Conservation (phyloP, 2,329 filamentous ascomycete species). For the Bipolaris gigantea region DNA sequence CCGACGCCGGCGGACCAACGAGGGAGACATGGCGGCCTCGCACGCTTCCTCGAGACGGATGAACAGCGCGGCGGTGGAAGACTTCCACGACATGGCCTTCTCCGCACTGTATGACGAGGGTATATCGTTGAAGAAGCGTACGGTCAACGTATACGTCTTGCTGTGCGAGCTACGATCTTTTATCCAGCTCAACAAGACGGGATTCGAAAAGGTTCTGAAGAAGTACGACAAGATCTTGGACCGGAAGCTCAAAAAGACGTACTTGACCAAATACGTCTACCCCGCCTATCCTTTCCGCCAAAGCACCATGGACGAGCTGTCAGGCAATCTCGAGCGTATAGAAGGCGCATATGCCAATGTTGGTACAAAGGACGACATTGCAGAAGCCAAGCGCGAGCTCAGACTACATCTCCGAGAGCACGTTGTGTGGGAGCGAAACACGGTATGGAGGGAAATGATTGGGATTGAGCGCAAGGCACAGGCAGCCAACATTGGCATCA, state of each 20-base stretch:
- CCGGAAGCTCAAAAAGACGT: slow-evolving; percentile 73
- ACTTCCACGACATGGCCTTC: slow-evolving; percentile 75
- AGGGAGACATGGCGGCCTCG: slow-evolving; percentile 63
- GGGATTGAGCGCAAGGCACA: slow-evolving; percentile 94
- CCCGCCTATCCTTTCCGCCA: slow-evolving; percentile 79
- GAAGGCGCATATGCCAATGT: slow-evolving; percentile 80
- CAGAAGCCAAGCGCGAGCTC: slow-evolving; percentile 78
- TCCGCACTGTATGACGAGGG: slow-evolving; percentile 69
- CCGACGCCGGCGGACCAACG: slow-evolving; percentile 21
- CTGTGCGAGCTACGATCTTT: slow-evolving; percentile 96
- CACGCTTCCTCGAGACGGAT: slow-evolving; percentile 64
- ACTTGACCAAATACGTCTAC: slow-evolving; percentile 74
- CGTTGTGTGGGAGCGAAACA: slow-evolving; percentile 98
- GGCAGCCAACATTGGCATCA: slow-evolving; percentile 82
- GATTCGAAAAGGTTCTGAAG: slow-evolving; percentile 94
- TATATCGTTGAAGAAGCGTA: slow-evolving; percentile 90
- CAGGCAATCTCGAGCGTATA: slow-evolving; percentile 71
- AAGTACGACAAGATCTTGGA: slow-evolving; percentile 98
- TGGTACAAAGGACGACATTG: slow-evolving; percentile 78
- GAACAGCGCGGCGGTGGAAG: slow-evolving; percentile 69
- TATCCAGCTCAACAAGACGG: slow-evolving; percentile 92
- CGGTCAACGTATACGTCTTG: slow-evolving; percentile 84
- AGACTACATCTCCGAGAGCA: slow-evolving; percentile 91
- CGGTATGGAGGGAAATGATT: slow-evolving; percentile 98
- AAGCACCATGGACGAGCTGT: slow-evolving; percentile 69